These are phyloP conservation scores for Zizania palustris DNA, from an alignment of 202 grass and related monocot species.

Conservation along the genomic window DNA sequence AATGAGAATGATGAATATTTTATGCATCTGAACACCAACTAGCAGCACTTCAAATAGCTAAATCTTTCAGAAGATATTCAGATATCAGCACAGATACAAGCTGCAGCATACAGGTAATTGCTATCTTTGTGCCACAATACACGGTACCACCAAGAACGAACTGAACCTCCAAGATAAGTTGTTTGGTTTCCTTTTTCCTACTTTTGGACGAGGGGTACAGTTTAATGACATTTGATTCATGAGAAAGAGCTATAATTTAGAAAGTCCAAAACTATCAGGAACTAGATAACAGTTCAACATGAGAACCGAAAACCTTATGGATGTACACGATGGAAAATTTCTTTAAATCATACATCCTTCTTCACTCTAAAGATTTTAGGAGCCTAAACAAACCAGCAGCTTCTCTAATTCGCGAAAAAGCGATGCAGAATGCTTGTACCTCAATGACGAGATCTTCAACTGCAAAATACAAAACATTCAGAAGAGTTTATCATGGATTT, in stretches of 20 bases:
- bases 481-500: constrained; percentile 16
- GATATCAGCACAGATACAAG: not conserved
- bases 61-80: not conserved
- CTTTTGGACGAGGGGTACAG: constrained; percentile 6
- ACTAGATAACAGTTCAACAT: constrained; percentile 12
- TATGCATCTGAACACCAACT: constrained; percentile 7
- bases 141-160: not conserved
- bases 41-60: not conserved
- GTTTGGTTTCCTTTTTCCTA: too few species aligned
- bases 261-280: constrained; percentile 19
- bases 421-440: constrained; percentile 98
- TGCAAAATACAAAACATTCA: constrained; percentile 52
- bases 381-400: constrained; percentile 87
- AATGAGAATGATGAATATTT: not conserved
- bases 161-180: not conserved
- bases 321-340: constrained; percentile 46
- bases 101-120: not conserved
- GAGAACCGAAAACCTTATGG: constrained; percentile 29
- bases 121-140: not conserved
- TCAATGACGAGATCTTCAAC: constrained; percentile 91
- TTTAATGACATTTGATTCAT: constrained; percentile 34
- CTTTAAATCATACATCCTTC: constrained; percentile 34
- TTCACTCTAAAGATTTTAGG: constrained; percentile 89
- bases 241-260: constrained; percentile 36
- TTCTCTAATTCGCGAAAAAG: constrained; percentile 89